Base-by-base conservation (phyloP, 2,329 filamentous ascomycete genomes). In the Ceratocystis diversiconidia region DNA sequence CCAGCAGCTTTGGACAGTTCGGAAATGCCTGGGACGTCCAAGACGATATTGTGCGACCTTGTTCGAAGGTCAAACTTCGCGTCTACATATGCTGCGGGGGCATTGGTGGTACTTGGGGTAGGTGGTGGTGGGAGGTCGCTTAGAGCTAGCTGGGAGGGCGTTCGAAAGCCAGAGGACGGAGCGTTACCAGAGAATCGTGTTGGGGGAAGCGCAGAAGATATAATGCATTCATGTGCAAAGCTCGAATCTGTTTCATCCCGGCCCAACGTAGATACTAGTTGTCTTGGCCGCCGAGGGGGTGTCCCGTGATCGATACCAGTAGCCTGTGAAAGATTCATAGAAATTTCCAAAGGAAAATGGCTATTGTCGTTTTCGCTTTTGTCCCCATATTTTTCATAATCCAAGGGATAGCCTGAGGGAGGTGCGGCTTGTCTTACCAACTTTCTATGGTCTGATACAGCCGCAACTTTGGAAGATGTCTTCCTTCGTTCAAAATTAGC, bases 231-330 rank as follows among this genome's bases (percentile, higher is more conserved):
- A 30, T n/a, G 55, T 59, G n/a, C 4, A 17, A 5, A n/a, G 17
- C 6, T 36, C 1, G 15, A 1, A 19, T 19, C 30, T 32, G 28
- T 32, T 30, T 17, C 55, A 10, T 25, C 22, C 8, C 10, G 61
- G 17, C 7, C 17, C 44, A n/a, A 17, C 25, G 3, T 46, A 10
- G 17, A 8, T 17, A 6, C 22, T 5, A 25, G 36, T 6, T 28
- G 30, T n/a, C 41, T 65, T 59, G 25, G 28, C 36, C 22, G 17
- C n/a, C 50, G 48, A 32, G 65, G 61, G 43, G 65, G 65, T 7
- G 65, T 66, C 48, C 65, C 52, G n/a, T 63, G 61, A n/a, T 63
- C 61, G 10, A 66, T 28, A 10, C 15, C 41, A 17, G 50, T 46
- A 41, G 52, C 60, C 41, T 63, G 32, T 8, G 65, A 63, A 12